phyloP scores from a whole-genome alignment of 495 filamentous ascomycete genomes.

The Letharia lupina region DNA sequence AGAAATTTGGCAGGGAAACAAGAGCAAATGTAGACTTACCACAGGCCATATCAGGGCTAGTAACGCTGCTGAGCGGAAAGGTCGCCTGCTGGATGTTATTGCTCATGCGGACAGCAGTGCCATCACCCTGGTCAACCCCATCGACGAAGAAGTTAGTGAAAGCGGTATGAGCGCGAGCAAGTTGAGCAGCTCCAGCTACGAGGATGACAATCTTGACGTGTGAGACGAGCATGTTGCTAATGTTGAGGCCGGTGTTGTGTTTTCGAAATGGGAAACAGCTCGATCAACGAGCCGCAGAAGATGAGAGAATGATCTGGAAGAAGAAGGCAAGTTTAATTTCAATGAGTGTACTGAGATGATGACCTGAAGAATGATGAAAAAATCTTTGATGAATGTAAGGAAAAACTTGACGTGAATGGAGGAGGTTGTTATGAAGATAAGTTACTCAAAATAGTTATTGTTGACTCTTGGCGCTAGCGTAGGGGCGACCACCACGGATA shows the following conservation, averaged over 20 bases:
- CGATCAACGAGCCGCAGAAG: constrained; percentile 19
- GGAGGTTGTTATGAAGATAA: neutral
- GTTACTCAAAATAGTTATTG: neutral
- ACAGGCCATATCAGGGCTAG: constrained; percentile 59
- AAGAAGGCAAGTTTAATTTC: neutral
- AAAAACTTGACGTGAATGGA: neutral
- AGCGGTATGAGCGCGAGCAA: constrained; percentile 50
- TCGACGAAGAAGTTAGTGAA: constrained; percentile 60
- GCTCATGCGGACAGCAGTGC: constrained; percentile 60
- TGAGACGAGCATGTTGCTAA: constrained; percentile 13
- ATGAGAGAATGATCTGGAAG: constrained; percentile 1
- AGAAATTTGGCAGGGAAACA: neutral
- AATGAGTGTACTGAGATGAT: constrained; percentile 13
- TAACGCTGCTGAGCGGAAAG: constrained; percentile 41
- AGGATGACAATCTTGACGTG: constrained; percentile 13
- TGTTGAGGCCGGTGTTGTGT: neutral
- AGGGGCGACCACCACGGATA: neutral
- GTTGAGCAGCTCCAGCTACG: constrained; percentile 18
- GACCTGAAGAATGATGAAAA: constrained; percentile 1
- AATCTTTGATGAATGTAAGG: neutral
- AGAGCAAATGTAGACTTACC: constrained; percentile 37
- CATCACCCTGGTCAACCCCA: constrained; percentile 57
- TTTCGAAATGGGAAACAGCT: constrained; percentile 2
- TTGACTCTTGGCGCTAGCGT: neutral
- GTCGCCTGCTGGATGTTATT: constrained; percentile 41